Evolutionary conservation across 2,329 filamentous ascomycete species (phyloP).

Genomic region (Penicillium brevicompactum): DNA sequence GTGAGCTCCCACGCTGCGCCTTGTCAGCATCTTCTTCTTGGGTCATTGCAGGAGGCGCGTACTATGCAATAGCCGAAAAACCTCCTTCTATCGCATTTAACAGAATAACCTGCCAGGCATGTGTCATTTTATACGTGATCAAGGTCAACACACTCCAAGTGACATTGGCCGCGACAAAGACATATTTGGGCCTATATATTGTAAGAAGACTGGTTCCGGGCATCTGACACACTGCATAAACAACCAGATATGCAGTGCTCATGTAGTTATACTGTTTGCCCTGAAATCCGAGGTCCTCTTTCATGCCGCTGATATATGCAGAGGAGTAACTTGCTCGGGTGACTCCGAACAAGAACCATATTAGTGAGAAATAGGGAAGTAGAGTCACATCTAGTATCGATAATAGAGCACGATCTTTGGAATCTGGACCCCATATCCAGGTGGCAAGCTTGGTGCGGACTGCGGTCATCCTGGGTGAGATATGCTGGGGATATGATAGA

Average conservation of each 20-base stretch:
- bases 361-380: conserved; percentile 48
- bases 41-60: conserved; percentile 12
- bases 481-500: not conserved
- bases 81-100: conserved; percentile 50
- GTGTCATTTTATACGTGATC: conserved; percentile 46
- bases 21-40: conserved; percentile 1
- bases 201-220: conserved; percentile 47
- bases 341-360: conserved; percentile 53
- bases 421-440: conserved; percentile 16
- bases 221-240: conserved; percentile 50
- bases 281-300: conserved; percentile 39
- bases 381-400: conserved; percentile 47
- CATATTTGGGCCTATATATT: conserved; percentile 42
- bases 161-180: conserved; percentile 48
- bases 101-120: conserved; percentile 49
- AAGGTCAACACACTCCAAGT: conserved; percentile 49
- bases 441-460: conserved; percentile 9
- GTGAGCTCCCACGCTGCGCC: conserved; percentile 43
- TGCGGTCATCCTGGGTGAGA: conserved; percentile 6
- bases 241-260: conserved; percentile 40
- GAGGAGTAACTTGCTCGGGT: conserved; percentile 48
- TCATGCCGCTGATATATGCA: conserved; percentile 48
- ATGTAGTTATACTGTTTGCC: conserved; percentile 48
- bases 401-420: conserved; percentile 24
- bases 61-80: conserved; percentile 49